A percentile compares a stretch with the other conserved stretches of the same genome.
These are phyloP conservation scores for Aspergillus asperescens DNA, from an alignment of 495 filamentous ascomycete genomes.

Conservation along the genomic window DNA sequence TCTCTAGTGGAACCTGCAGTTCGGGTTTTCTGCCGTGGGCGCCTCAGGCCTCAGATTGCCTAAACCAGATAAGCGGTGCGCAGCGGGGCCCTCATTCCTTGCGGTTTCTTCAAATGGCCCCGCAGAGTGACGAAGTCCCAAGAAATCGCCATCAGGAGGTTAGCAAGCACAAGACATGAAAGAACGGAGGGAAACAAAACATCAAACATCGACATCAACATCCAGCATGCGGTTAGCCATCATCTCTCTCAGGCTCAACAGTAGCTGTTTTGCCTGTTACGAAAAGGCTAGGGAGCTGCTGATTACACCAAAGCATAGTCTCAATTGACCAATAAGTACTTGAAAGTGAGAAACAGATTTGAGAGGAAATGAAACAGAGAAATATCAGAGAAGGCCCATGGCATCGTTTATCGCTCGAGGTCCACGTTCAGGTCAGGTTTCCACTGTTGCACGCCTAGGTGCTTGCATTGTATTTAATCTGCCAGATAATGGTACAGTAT, in stretches of 20 bases:
- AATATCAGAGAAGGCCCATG: conserved; percentile 39
- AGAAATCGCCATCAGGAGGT: not conserved
- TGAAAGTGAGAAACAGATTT: conserved; percentile 15
- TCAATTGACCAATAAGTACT: conserved; percentile 29
- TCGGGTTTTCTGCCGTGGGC: conserved; percentile 19
- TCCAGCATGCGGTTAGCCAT: conserved; percentile 28
- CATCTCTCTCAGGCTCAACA: conserved; percentile 16
- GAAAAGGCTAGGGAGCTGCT: conserved; percentile 23
- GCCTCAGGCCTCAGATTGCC: conserved; percentile 17
- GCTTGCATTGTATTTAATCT: conserved; percentile 1
- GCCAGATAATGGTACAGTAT: conserved; percentile 23
- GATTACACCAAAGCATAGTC: conserved; percentile 33
- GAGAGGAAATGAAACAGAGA: conserved; percentile 32
- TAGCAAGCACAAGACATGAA: conserved; percentile 2
- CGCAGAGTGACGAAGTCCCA: conserved; percentile 5
- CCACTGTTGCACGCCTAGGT: conserved; percentile 5
- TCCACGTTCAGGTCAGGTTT: conserved; percentile 5
- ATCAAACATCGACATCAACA: conserved; percentile 5
- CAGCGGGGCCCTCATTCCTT: not conserved
- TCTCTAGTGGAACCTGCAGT: conserved; percentile 24
- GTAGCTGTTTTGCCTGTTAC: conserved; percentile 15
- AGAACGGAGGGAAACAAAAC: conserved; percentile 17
- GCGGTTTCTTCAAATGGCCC: conserved; percentile 12
- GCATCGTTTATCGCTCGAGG: conserved; percentile 40
- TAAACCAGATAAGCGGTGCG: conserved; percentile 11